Evolutionary conservation across 306 rosid species (phyloP), one percentile per base, ranked within the genome.

Genomic region (Quercus variabilis): DNA sequence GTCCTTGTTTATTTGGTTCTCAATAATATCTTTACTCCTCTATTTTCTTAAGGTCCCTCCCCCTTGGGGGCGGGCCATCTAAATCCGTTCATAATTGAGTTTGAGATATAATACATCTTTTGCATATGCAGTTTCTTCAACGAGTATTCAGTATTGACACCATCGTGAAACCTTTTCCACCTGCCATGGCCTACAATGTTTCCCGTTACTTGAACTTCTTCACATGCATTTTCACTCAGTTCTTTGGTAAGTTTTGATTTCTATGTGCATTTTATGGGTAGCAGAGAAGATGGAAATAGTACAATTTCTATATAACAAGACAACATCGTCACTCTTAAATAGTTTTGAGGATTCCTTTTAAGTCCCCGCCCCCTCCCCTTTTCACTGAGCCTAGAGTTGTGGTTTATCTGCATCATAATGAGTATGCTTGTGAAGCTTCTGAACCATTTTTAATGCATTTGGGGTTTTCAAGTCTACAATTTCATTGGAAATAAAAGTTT

Each of bases 161-260:
- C 5, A 2, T 90, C 25, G 98, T 95, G 85, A 95, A 95, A 69
- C 98, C 98, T 69, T 94, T 95, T 74, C 99, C 97, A 0, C 89
- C 97, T 1, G 87, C 83, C 85, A 87, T 90, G 94, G 91, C 89
- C 49, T 88, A 90, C 83, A 89, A 90, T 87, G 94, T 76, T 46
- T 93, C 99, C 81, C 93, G 97, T 85, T 91, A 93, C 89, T 87
- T 95, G 96, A 86, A 28, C 90, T 95, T 95, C 96, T 95, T 95
- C 92, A 91, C 98, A 0, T 87, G 97, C 78, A 95, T 95, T 83
- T 95, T 95, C 90, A 95, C 99, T 3, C 98, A 93, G 71, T 93
- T 95, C 86, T 91, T 90, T 55, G 99, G 99, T 95, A 88, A 76
- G 97, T 77, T 46, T 10, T 51, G 18, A 76, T 78, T 84, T 85